A percentile compares a stretch with the other conserved stretches of the same genome.
These are phyloP conservation scores for Rhytidiadelphus loreus DNA, from an alignment of 225 moss, liverwort and hornwort species.

Conservation along the genomic window DNA sequence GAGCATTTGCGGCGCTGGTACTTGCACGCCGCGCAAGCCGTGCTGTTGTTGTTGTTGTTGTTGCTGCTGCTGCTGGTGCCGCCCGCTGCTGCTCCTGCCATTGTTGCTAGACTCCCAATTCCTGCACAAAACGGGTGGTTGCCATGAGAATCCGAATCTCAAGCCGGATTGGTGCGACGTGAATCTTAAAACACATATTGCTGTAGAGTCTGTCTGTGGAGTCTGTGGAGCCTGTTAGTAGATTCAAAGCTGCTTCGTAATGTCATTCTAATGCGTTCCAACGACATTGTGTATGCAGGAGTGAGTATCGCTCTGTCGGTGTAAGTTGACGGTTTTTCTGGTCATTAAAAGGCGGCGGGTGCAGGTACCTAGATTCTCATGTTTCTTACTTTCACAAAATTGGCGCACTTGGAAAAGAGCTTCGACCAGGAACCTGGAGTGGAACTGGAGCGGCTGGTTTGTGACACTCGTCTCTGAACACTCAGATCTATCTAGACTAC, in stretches of 20 bases:
- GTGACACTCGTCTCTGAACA: background rate
- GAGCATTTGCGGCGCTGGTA: conserved; percentile 58
- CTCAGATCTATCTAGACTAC: background rate
- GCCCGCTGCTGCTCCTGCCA: background rate
- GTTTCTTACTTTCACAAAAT: background rate
- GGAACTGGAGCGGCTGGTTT: background rate
- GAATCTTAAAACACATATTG: background rate
- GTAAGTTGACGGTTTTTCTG: background rate
- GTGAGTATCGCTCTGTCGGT: background rate
- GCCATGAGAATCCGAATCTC: background rate
- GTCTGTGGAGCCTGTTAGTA: background rate
- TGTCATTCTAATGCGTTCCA: background rate
- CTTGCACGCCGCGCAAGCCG: conserved; percentile 67
- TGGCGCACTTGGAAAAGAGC: background rate
- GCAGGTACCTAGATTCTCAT: background rate
- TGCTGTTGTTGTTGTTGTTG: background rate
- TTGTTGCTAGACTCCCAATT: background rate
- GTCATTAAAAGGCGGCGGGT: background rate
- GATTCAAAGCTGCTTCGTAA: background rate
- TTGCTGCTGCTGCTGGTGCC: background rate
- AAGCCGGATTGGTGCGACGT: too few species aligned
- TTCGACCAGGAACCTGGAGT: background rate
- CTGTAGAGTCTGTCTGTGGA: background rate
- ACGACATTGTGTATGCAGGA: background rate
- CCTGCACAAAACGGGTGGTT: background rate